A percentile compares a stretch with the other conserved stretches of the same genome.
Conservation (phyloP, 495 filamentous ascomycete species). For the Xylaria longipes region DNA sequence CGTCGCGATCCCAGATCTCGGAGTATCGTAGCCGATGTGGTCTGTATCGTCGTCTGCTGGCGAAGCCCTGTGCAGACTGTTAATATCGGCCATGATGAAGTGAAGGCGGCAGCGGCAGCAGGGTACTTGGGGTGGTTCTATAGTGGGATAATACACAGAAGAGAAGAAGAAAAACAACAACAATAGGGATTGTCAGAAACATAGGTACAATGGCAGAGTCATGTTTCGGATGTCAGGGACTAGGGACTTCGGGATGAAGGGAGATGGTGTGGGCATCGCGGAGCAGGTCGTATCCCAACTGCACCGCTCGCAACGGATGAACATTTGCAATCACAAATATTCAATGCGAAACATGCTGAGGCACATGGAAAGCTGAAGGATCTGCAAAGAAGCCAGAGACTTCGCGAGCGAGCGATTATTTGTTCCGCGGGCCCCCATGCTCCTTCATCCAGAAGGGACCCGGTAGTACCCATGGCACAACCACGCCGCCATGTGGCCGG, state of each 20-base stretch:
- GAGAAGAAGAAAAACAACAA: constrained; percentile 18
- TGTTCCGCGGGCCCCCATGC: constrained; percentile 27
- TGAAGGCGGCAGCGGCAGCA: neutral
- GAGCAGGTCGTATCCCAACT: constrained; percentile 24
- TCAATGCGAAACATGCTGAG: constrained; percentile 21
- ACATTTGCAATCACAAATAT: constrained; percentile 12
- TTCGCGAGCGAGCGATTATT: constrained; percentile 31
- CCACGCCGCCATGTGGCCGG: constrained; percentile 30
- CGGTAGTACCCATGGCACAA: constrained; percentile 26
- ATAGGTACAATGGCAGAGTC: constrained; percentile 34
- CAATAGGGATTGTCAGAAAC: constrained; percentile 29
- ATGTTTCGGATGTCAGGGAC: constrained; percentile 23
- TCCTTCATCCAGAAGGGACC: constrained; percentile 26
- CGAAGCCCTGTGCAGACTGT: constrained; percentile 54
- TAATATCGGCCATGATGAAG: constrained; percentile 46
- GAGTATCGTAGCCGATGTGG: constrained; percentile 81
- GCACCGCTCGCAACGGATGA: constrained; percentile 19
- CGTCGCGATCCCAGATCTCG: constrained; percentile 84
- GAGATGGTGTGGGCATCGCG: constrained; percentile 22
- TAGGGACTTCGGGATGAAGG: constrained; percentile 24
- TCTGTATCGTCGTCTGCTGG: constrained; percentile 70
- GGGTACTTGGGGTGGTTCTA: constrained; percentile 27
- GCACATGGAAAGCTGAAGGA: constrained; percentile 15
- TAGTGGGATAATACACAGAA: constrained; percentile 16
- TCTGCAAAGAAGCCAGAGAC: constrained; percentile 23